Conservation (phyloP, 2,329 filamentous ascomycete genomes). For the Hymenoscyphus infarciens region DNA sequence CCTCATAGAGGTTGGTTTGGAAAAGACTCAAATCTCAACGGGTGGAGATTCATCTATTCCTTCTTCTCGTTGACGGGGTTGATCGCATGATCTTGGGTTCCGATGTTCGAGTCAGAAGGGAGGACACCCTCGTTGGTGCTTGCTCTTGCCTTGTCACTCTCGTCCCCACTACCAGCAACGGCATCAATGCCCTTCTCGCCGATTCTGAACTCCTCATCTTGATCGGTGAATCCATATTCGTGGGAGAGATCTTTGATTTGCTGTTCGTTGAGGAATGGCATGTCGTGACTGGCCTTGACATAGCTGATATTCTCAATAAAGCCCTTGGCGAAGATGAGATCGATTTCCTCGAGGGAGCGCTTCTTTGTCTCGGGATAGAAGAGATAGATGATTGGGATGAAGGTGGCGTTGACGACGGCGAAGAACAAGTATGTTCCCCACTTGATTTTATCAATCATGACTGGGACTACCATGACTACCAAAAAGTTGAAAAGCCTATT, state of each 20-base stretch:
- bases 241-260: conserved; percentile 45
- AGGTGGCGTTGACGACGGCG: conserved; percentile 37
- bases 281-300: conserved; percentile 53
- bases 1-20: not conserved
- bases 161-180: conserved; percentile 1
- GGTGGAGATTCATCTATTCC: conserved; percentile 1
- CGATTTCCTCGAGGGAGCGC: conserved; percentile 64
- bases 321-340: conserved; percentile 63
- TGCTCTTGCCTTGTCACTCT: conserved; percentile 11
- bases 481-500: conserved; percentile 54
- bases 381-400: conserved; percentile 39
- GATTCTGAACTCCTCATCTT: conserved; percentile 30
- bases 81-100: not conserved
- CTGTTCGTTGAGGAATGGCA: conserved; percentile 49
- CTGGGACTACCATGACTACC: conserved; percentile 40
- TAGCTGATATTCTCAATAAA: conserved; percentile 56
- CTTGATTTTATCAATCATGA: conserved; percentile 36
- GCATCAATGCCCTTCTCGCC: conserved; percentile 21
- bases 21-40: too few species aligned
- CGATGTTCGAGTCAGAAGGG: not conserved
- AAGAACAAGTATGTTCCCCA: conserved; percentile 41
- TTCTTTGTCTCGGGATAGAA: conserved; percentile 48
- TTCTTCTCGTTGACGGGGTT: not conserved
- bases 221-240: conserved; percentile 30
- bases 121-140: conserved; percentile 12